Evolutionary conservation across 257 asterid species (phyloP).

Genomic region (Buddleja alternifolia): DNA sequence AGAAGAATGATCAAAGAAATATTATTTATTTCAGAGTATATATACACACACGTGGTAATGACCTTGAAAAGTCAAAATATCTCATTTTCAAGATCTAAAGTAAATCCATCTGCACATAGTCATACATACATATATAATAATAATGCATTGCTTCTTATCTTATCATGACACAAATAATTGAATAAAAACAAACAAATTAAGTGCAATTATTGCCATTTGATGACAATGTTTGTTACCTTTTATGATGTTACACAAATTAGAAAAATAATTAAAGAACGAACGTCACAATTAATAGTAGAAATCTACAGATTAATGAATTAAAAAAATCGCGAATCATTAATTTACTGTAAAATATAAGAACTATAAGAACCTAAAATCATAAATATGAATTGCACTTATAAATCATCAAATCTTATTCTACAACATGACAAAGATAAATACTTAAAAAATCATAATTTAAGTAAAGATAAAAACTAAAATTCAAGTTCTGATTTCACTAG

Average conservation of each 20-base stretch:
- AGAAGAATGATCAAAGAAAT: not conserved
- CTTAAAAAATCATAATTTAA: too few relatives aligned
- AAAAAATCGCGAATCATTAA: too few relatives aligned
- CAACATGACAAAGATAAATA: too few relatives aligned
- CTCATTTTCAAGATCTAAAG: conserved; percentile 6
- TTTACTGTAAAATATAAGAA: too few relatives aligned
- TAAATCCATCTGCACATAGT: not conserved
- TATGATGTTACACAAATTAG: not conserved
- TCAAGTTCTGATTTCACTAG: too few relatives aligned
- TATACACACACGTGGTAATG: not conserved
- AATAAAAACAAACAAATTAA: not conserved
- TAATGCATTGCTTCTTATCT: not conserved
- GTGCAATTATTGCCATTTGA: conserved; percentile 4
- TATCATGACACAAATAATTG: not conserved
- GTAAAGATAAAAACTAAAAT: too few relatives aligned
- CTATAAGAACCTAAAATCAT: too few relatives aligned
- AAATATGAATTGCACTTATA: too few relatives aligned
- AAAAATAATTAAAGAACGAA: not conserved
- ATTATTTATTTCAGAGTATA: not conserved
- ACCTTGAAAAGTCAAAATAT: conserved; percentile 22
- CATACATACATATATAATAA: not conserved
- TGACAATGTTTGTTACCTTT: not conserved
- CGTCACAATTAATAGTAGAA: not conserved
- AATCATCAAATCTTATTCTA: too few relatives aligned
- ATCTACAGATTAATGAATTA: too few relatives aligned